Conservation (phyloP, 75 land plant genomes). For the Pinus taeda region DNA sequence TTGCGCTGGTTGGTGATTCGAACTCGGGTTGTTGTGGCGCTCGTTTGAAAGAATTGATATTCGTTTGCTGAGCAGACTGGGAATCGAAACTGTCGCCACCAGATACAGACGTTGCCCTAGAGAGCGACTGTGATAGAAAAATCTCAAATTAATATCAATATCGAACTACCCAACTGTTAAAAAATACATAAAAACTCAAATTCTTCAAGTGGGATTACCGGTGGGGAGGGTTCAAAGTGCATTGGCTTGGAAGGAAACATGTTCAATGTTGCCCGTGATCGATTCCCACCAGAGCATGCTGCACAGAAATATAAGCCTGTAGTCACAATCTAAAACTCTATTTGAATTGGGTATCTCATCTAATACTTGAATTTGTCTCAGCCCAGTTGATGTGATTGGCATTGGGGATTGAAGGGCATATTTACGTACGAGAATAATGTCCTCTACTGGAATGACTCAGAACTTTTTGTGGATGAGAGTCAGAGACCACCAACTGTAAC, state of each 20-base stretch:
- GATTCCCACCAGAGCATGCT: slow-evolving; percentile 25
- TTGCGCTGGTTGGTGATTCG: neutral
- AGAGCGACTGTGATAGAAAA: neutral
- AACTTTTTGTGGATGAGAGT: no score
- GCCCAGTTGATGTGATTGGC: no score
- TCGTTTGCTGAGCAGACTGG: neutral
- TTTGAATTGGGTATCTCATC: neutral
- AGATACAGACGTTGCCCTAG: slow-evolving; percentile 9
- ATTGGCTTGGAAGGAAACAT: slow-evolving; percentile 77
- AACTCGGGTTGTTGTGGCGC: slow-evolving; percentile 6
- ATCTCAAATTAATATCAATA: neutral
- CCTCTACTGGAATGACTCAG: no score
- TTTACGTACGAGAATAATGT: no score
- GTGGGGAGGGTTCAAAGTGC: slow-evolving; percentile 52
- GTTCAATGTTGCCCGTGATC: slow-evolving; percentile 54
- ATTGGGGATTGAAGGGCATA: no score
- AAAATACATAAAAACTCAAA: neutral
- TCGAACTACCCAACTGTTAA: neutral
- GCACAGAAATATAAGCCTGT: slow-evolving; percentile 7
- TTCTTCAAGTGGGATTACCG: slow-evolving; percentile 16
- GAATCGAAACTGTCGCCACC: slow-evolving; percentile 11
- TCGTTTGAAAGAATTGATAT: neutral
- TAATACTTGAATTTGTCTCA: neutral
- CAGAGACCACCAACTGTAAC: no score
- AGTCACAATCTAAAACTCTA: neutral